Conservation (phyloP, 2,329 filamentous ascomycete species). For the Knoxdaviesia proteae region DNA sequence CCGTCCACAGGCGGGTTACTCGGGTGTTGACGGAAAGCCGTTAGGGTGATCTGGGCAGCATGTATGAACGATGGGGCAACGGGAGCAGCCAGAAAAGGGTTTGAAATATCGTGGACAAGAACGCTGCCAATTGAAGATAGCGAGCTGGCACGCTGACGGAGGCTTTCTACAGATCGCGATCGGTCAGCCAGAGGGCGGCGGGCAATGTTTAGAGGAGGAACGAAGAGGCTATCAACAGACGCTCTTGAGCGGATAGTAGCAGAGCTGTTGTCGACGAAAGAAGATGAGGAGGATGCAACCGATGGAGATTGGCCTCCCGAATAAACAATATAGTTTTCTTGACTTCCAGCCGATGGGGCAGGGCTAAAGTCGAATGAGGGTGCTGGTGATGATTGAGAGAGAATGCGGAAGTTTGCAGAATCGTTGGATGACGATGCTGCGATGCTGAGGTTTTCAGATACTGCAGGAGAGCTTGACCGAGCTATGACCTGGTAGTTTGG, state of each 20-base stretch:
- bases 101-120: constrained; percentile 22
- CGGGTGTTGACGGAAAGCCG: too few relatives aligned
- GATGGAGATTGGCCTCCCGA: constrained; percentile 15
- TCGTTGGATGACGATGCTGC: constrained; percentile 15
- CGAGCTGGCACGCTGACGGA: constrained; percentile 24
- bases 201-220: constrained; percentile 30
- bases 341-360: constrained; percentile 17
- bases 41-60: too few relatives aligned
- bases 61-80: too few relatives aligned
- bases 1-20: too few relatives aligned
- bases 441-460: constrained; percentile 16
- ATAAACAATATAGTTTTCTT: constrained; percentile 33
- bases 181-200: constrained; percentile 23
- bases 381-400: constrained; percentile 27
- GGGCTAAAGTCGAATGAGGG: constrained; percentile 16
- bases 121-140: constrained; percentile 34
- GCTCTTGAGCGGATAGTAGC: constrained; percentile 34
- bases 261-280: constrained; percentile 10
- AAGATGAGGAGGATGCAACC: constrained; percentile 18
- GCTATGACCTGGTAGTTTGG: constrained; percentile 34
- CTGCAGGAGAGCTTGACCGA: constrained; percentile 18
- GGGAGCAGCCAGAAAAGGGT: too few relatives aligned
- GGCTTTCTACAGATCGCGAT: constrained; percentile 29
- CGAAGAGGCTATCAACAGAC: constrained; percentile 22
- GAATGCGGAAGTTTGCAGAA: constrained; percentile 24